Conservation (phyloP, 371 early-diverging fungal genomes). For the Actinomortierella wolfii region DNA sequence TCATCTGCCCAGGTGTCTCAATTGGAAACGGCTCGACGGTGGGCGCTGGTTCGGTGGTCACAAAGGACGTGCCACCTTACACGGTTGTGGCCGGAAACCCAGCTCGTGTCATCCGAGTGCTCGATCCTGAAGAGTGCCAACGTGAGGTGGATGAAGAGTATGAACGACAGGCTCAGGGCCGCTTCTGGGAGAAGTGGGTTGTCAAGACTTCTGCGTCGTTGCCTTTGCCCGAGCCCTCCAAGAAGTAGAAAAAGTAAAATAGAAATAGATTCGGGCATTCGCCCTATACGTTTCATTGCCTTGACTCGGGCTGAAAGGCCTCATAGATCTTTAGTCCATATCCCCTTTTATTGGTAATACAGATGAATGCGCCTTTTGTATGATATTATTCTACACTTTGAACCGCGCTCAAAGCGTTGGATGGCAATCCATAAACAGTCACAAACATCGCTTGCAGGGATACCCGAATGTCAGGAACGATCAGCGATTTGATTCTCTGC, state of each 20-base stretch:
- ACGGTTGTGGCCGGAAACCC: slow-evolving; percentile 86
- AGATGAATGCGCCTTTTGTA: too few relatives aligned
- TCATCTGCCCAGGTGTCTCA: slow-evolving; percentile 82
- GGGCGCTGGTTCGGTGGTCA: slow-evolving; percentile 71
- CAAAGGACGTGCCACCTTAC: slow-evolving; percentile 77
- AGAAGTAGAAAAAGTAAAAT: background rate
- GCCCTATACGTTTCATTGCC: slow-evolving; percentile 14
- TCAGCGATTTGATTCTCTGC: background rate
- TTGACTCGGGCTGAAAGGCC: slow-evolving; percentile 11
- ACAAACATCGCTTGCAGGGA: background rate
- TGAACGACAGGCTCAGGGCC: slow-evolving; percentile 15
- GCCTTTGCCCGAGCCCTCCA: background rate
- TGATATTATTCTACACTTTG: too few relatives aligned
- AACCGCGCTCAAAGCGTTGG: too few relatives aligned
- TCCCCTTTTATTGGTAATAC: background rate
- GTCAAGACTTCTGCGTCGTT: too few relatives aligned
- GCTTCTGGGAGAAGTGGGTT: slow-evolving; percentile 21
- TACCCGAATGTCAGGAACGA: background rate
- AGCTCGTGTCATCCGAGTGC: slow-evolving; percentile 62
- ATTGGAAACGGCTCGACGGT: slow-evolving; percentile 73
- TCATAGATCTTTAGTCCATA: background rate
- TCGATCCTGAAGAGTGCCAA: slow-evolving; percentile 34
- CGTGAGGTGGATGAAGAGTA: slow-evolving; percentile 27
- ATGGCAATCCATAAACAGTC: too few relatives aligned
- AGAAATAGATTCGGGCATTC: background rate